Base-by-base conservation (phyloP, 1,284 basidiomycete genomes). In the Leucoagaricus sp. region DNA sequence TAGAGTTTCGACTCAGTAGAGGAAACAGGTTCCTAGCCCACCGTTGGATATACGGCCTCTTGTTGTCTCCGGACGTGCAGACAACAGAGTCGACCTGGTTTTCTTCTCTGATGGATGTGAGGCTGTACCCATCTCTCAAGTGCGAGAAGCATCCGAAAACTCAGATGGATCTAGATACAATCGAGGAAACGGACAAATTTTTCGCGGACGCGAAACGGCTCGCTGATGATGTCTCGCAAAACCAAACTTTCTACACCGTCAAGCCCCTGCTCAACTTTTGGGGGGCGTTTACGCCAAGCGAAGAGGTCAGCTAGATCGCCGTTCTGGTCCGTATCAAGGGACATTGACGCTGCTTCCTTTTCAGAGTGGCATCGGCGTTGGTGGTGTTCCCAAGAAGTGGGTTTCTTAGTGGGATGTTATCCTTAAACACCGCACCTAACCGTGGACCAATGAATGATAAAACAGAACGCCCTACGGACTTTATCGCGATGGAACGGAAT, bases 31-130 rank as follows among this genome's bases (percentile, higher is more conserved):
- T 10, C 33, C 42, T 15, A 46, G 42, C 25, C 83, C 83, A 2
- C 75, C 75, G 2, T 69, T 92, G 60, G 77, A 85, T 56, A 67
- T 92, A 9, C 61, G 78, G 12, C 80, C 83, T 29, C 74, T 94
- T 12, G 74, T 85, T 21, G 71, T 82, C 4, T 87, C 87, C 28
- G 91, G 91, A 0, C 71, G 78, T 2, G 77, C 81, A 13, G 66
- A 66, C 34, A 91, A 93, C 62, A 79, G 89, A 12, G 81, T 93
- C 12, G 85, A 93, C 68, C 72, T 93, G 8, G 84, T 89, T 8
- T 93, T 93, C 74, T 93, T 94, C 68, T 78, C 84, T 0, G 92
- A 94, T 63, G 91, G 92, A 28, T 93, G 91, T 93, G 68, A 65
- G 89, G n/a, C 3, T 79, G 21, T 33, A 40, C 36, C 13, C 12